phyloP scores from a whole-genome alignment of 768 basidiomycete genomes.

The Astraeus odoratus region DNA sequence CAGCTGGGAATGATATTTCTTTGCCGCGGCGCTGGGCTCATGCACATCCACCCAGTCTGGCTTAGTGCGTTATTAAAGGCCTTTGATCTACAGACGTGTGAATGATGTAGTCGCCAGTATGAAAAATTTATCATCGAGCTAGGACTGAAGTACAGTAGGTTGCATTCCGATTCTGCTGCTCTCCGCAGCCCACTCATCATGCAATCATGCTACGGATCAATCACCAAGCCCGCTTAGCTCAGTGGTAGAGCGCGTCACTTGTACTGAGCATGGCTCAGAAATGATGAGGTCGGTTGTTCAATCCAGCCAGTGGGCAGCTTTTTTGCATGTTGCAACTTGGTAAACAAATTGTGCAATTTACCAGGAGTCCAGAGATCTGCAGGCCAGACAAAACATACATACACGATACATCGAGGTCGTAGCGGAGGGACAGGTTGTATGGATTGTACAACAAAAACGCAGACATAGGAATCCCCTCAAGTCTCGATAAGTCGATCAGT shows the following conservation, averaged over 20 bases:
- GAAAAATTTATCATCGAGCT: too few relatives aligned
- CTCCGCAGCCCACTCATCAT: too few relatives aligned
- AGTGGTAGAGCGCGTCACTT: constrained; percentile 30
- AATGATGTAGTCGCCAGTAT: too few relatives aligned
- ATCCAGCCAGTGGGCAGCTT: constrained; percentile 21
- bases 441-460: not conserved
- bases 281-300: constrained; percentile 29
- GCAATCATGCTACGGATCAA: too few relatives aligned
- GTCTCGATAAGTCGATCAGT: not conserved
- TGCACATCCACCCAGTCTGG: too few relatives aligned
- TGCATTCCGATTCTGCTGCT: too few relatives aligned
- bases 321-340: not conserved
- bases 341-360: not conserved
- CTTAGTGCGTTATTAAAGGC: too few relatives aligned
- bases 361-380: not conserved
- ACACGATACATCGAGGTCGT: not conserved
- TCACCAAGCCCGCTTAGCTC: constrained; percentile 21
- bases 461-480: not conserved
- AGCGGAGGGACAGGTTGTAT: not conserved
- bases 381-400: not conserved
- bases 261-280: constrained; percentile 4
- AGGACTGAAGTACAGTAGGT: too few relatives aligned
- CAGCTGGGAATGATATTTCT: too few relatives aligned
- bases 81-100: too few relatives aligned
- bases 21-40: too few relatives aligned